Evolutionary conservation across 495 filamentous ascomycete species (phyloP), one percentile per base, ranked within the genome.

Genomic region (Aspergillus taichungensis): DNA sequence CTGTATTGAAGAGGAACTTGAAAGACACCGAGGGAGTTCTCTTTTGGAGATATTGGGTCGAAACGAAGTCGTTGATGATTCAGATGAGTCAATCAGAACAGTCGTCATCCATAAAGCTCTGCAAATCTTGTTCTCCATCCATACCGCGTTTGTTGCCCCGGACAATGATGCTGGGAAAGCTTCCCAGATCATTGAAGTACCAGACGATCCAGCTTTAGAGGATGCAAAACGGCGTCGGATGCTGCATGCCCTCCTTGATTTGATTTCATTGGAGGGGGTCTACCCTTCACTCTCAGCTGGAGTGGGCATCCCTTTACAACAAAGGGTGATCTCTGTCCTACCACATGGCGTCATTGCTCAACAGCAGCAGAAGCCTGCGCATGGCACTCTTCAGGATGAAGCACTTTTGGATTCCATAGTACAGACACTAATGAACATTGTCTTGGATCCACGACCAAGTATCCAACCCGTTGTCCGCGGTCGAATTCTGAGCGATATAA

Each of bases 241-340:
- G n/a, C 47, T 77, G 2, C 65, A 69, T 60, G 68, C 68, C 6
- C 59, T 79, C 11, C 59, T 78, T 10, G 76, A 79, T 43, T 50
- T 79, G 34, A 64, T 78, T 27, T 73, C 74, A 0, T 48, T 79
- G 1, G 76, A 79, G 50, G 76, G 76, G 8, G 69, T 79, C 30
- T 78, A 79, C 43, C 76, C 76, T 10, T 76, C 67, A 0, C 59
- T 78, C 3, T 76, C 75, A 8, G 49, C 60, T 10, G 74, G 76
- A 13, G 73, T 77, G 18, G 75, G 74, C 0, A 72, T 78, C 38
- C 76, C 76, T 6, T 54, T 78, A 13, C 73, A 78, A 50, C 62
- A 74, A 40, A 61, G 76, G 44, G 67, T 77, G 3, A 72, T 76
- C 28, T 75, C 73, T 33, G 69, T 71, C 5, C 42, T 76, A 18